Base-by-base conservation (phyloP, 106 monocot species). In the Iris macrosiphon region DNA sequence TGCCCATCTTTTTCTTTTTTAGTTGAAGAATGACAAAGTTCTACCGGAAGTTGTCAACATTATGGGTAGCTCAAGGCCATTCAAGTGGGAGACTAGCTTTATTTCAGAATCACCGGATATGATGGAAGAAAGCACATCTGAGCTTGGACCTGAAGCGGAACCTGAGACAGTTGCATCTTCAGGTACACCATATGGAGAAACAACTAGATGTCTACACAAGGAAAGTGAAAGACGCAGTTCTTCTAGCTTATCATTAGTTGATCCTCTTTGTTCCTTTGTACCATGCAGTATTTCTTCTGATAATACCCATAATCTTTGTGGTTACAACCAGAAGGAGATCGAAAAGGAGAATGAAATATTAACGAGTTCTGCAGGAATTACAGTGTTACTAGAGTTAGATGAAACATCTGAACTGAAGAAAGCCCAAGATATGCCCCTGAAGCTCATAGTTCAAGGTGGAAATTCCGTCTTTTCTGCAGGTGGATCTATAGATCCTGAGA, bases 261-360 rank as follows among this genome's bases (percentile, higher is more conserved):
- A 92, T 76, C 66, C 76, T 65, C 58, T 92, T 59, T 92, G 82
- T 75, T 92, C 92, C 38, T 17, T 79, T 31, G 92, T 92, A 45
- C 92, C 92, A 33, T 87, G 87, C 55, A 92, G 86, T 48, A 59
- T 92, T 50, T 49, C 83, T 62, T 68, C 35, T 18, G 71, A 71
- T 24, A 17, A 73, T 55, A 54, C 25, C 4, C 27, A 26, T 45
- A 25, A 23, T 57, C 35, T 19, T 45, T n/a, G 34, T 42, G 55
- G 45, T 37, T 19, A 25, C 25, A 29, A 34, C 18, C 4, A 32
- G 27, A 57, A 38, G 29, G n/a, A 26, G 21, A 52, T 8, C 33
- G 31, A 32, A 53, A 49, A 55, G 14, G 17, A 49, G 17, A 27
- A 24, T 21, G 44, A 68, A 53, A 61, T 46, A 0, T 56, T 32